These are phyloP conservation scores for Suhomyces guaymorum DNA, from an alignment of 1,139 yeast species.

Conservation along the genomic window DNA sequence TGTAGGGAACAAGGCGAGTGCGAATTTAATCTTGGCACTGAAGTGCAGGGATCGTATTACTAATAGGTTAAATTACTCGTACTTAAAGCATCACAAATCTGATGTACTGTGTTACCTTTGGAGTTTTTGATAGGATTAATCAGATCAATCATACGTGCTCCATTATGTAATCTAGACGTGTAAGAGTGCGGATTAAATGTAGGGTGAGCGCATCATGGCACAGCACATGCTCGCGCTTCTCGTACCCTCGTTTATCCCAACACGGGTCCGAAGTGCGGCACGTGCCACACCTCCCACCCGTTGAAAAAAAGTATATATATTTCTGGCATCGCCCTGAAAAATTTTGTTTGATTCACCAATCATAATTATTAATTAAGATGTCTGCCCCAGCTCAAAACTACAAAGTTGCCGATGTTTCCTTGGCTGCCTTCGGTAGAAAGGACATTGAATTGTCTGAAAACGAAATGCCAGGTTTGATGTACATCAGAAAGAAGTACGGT, in stretches of 20 bases:
- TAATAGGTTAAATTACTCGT: too few relatives aligned
- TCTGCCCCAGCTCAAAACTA: constrained; percentile 47
- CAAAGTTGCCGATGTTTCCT: constrained; percentile 97
- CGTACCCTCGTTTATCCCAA: constrained; percentile 2
- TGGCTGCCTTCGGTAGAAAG: constrained; percentile 99
- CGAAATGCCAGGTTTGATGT: constrained; percentile 99
- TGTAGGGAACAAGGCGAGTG: too few relatives aligned
- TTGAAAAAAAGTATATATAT: constrained; percentile 8
- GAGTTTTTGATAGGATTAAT: too few relatives aligned
- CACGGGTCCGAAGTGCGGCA: too few relatives aligned
- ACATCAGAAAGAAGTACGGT: constrained; percentile 93
- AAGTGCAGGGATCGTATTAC: too few relatives aligned
- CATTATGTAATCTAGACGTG: too few relatives aligned
- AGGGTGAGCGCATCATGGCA: too few relatives aligned
- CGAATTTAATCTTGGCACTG: too few relatives aligned
- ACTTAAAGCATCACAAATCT: too few relatives aligned
- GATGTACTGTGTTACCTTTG: too few relatives aligned
- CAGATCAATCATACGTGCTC: too few relatives aligned
- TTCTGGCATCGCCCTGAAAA: constrained; percentile 7
- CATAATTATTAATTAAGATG: constrained; percentile 9
- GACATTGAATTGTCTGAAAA: constrained; percentile 99
- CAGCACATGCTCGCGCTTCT: constrained; percentile 2
- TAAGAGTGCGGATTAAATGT: too few relatives aligned
- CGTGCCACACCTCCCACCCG: constrained; percentile 2
- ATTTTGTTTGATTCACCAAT: constrained; percentile 1